A percentile compares a stretch with the other conserved stretches of the same genome.
Evolutionary conservation across 768 basidiomycete species (phyloP).

Genomic region (Kwoniella sp.): DNA sequence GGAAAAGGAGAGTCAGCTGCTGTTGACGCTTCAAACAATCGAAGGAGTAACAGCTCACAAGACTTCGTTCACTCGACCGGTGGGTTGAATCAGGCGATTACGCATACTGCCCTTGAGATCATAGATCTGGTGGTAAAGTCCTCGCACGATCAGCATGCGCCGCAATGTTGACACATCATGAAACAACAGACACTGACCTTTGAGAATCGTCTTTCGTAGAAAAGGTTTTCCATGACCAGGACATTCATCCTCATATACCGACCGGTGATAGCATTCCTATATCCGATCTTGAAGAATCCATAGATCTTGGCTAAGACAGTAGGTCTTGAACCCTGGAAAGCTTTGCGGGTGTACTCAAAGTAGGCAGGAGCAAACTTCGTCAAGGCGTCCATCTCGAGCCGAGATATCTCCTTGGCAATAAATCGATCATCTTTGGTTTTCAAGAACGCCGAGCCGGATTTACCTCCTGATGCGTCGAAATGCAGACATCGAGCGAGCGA

Average conservation of each 20-base stretch:
- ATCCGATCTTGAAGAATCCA: conserved; percentile 92
- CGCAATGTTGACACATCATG: background rate
- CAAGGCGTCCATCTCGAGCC: conserved; percentile 88
- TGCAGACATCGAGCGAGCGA: conserved; percentile 91
- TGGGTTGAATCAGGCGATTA: conserved; percentile 88
- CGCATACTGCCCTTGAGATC: conserved; percentile 95
- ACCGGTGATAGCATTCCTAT: conserved; percentile 77
- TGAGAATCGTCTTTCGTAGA: conserved; percentile 86
- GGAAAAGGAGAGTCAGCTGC: background rate
- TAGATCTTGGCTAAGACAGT: conserved; percentile 95
- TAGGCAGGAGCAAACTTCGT: conserved; percentile 96
- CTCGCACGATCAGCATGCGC: background rate
- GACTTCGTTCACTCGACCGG: conserved; percentile 88
- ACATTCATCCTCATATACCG: conserved; percentile 92
- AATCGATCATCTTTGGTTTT: conserved; percentile 98
- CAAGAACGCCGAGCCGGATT: conserved; percentile 93
- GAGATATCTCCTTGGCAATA: conserved; percentile 94
- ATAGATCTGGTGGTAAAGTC: conserved; percentile 68
- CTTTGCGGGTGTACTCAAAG: conserved; percentile 97
- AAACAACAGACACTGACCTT: conserved; percentile 72
- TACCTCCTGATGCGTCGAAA: conserved; percentile 93
- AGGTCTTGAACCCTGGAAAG: conserved; percentile 85
- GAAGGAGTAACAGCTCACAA: too few relatives aligned
- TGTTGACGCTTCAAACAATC: background rate
- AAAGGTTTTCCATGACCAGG: conserved; percentile 89